Evolutionary conservation across 1,284 basidiomycete genomes (phyloP).

Genomic region (Pyrrhoderma lamaoense): DNA sequence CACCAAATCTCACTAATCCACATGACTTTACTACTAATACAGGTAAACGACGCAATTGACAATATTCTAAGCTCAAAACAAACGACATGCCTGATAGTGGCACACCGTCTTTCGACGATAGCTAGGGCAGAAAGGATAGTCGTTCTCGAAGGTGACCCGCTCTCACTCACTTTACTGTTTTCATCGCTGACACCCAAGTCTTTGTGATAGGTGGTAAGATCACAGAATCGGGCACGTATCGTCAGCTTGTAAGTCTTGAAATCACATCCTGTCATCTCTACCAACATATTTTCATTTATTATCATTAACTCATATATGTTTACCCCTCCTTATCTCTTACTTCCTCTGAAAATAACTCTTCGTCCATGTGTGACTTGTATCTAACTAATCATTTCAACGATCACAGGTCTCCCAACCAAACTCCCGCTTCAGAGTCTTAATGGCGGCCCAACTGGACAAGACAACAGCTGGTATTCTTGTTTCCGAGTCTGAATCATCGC

Average conservation of each 20-base stretch:
- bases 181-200: not conserved
- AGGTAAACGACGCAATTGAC: slow-evolving; percentile 89
- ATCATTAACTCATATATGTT: not conserved
- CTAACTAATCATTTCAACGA: slow-evolving; percentile 9
- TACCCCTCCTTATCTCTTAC: not conserved
- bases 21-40: slow-evolving; percentile 10
- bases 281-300: not conserved
- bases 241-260: slow-evolving; percentile 65
- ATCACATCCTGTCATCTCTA: not conserved
- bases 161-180: not conserved
- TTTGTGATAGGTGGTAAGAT: slow-evolving; percentile 59
- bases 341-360: no score
- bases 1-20: no score
- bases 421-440: slow-evolving; percentile 74
- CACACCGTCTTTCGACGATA: slow-evolving; percentile 81
- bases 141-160: slow-evolving; percentile 66
- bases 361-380: no score
- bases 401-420: slow-evolving; percentile 51
- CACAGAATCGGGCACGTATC: slow-evolving; percentile 79
- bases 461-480: slow-evolving; percentile 27
- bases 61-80: slow-evolving; percentile 70
- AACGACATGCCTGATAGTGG: slow-evolving; percentile 85
- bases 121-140: slow-evolving; percentile 80
- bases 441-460: slow-evolving; percentile 78
- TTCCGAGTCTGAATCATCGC: not conserved